Conservation (phyloP, 768 basidiomycete species). For the Amanita exitialis region DNA sequence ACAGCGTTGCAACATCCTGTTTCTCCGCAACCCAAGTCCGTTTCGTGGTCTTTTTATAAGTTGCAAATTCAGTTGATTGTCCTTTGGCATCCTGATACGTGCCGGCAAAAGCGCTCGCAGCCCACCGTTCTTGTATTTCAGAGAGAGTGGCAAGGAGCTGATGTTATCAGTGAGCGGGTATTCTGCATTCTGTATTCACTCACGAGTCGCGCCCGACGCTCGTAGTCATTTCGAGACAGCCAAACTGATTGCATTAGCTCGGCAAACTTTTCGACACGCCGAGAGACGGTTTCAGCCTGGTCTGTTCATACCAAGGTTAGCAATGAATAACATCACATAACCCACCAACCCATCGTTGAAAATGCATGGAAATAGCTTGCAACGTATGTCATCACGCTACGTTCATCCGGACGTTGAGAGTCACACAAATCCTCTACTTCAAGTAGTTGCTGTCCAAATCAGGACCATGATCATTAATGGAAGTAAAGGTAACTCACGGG, state of each 20-base stretch:
- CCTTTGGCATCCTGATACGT: conserved; percentile 78
- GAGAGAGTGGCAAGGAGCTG: conserved; percentile 61
- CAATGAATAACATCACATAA: neutral
- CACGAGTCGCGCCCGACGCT: conserved; percentile 70
- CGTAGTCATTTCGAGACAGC: conserved; percentile 85
- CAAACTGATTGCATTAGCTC: conserved; percentile 92
- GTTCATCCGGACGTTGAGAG: conserved; percentile 81
- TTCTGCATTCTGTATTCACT: conserved; percentile 11
- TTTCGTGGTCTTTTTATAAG: conserved; percentile 81
- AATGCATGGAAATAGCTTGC: conserved; percentile 98
- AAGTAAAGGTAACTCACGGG: conserved; percentile 48
- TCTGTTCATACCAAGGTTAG: conserved; percentile 34
- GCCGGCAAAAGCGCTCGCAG: conserved; percentile 50
- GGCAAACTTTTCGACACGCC: conserved; percentile 92
- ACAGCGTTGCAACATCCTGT: conserved; percentile 78
- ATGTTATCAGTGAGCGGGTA: conserved; percentile 4
- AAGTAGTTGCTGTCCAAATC: conserved; percentile 63
- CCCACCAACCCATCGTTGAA: conserved; percentile 78
- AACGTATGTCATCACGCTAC: conserved; percentile 96
- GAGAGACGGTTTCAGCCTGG: conserved; percentile 88
- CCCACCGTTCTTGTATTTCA: conserved; percentile 64
- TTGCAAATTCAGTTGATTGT: conserved; percentile 59
- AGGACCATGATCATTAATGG: conserved; percentile 1
- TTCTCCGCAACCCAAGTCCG: conserved; percentile 84
- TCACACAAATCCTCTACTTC: conserved; percentile 96